Conservation (phyloP, 176 grass and related monocot genomes). For the Tuctoria greenei region DNA sequence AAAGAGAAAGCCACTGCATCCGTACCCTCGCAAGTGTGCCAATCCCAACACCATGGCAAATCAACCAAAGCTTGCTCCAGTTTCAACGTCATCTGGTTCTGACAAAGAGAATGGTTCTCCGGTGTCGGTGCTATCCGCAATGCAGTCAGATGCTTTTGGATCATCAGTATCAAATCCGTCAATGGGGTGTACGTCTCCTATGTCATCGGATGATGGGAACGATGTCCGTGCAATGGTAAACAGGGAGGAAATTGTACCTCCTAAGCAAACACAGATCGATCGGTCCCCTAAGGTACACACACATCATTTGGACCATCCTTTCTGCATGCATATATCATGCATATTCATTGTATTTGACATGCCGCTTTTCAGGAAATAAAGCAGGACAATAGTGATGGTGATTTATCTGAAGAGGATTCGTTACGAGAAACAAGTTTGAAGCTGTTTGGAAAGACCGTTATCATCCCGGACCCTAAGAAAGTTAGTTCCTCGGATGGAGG, state of each 20-base stretch:
- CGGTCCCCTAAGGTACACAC: conserved; percentile 38
- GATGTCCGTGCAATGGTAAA: neutral
- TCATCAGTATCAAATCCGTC: conserved; percentile 47
- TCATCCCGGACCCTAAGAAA: conserved; percentile 53
- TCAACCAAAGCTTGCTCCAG: conserved; percentile 22
- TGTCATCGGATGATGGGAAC: conserved; percentile 46
- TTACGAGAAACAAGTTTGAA: conserved; percentile 68
- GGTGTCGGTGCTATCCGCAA: conserved; percentile 56
- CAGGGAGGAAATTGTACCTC: conserved; percentile 11
- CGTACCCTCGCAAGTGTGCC: conserved; percentile 79
- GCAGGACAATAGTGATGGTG: conserved; percentile 25
- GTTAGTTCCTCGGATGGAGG: conserved; percentile 16
- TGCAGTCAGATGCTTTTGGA: conserved; percentile 64
- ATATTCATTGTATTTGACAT: neutral
- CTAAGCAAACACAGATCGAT: conserved; percentile 21
- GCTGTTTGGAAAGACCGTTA: conserved; percentile 84
- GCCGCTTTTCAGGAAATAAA: conserved; percentile 37
- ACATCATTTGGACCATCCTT: neutral
- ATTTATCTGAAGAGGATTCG: conserved; percentile 48
- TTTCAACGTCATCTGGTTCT: conserved; percentile 42
- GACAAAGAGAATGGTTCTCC: conserved; percentile 75
- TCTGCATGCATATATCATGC: neutral
- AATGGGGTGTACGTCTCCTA: conserved; percentile 34
- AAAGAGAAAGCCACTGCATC: conserved; percentile 84
- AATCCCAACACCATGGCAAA: conserved; percentile 19